These are phyloP conservation scores for Ephemerocybe angulata DNA, from an alignment of 768 basidiomycete genomes.

Conservation along the genomic window DNA sequence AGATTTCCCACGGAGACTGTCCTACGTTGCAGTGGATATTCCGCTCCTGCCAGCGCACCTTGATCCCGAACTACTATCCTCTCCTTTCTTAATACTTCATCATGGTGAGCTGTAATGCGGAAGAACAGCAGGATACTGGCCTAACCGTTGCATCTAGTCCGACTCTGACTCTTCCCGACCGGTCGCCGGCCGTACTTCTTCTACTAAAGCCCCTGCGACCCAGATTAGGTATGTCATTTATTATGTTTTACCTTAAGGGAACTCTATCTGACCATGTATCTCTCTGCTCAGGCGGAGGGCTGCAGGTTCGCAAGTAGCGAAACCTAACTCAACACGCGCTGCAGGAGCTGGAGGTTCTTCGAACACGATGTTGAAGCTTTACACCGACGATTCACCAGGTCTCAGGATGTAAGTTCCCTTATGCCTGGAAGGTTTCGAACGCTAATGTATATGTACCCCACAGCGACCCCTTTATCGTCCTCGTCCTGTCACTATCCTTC, in stretches of 20 bases:
- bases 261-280: slow-evolving; percentile 7
- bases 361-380: slow-evolving; percentile 98
- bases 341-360: slow-evolving; percentile 95
- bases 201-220: slow-evolving; percentile 71
- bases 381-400: slow-evolving; percentile 97
- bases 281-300: slow-evolving; percentile 61
- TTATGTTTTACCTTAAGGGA: background rate
- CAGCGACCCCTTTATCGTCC: slow-evolving; percentile 95
- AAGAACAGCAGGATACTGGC: background rate
- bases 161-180: slow-evolving; percentile 70
- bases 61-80: slow-evolving; percentile 16
- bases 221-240: slow-evolving; percentile 63
- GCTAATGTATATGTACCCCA: no score
- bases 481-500: slow-evolving; percentile 93
- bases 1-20: slow-evolving; percentile 27
- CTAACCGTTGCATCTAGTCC: slow-evolving; percentile 43
- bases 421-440: background rate
- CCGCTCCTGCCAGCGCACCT: slow-evolving; percentile 29
- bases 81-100: slow-evolving; percentile 12
- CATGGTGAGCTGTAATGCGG: slow-evolving; percentile 34
- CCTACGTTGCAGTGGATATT: slow-evolving; percentile 12
- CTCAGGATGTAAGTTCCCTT: slow-evolving; percentile 72
- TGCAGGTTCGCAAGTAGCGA: slow-evolving; percentile 55
- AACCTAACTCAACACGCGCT: slow-evolving; percentile 83
- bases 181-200: slow-evolving; percentile 40